Evolutionary conservation across 805 yeast species (phyloP).

Genomic region (Candida koratica): DNA sequence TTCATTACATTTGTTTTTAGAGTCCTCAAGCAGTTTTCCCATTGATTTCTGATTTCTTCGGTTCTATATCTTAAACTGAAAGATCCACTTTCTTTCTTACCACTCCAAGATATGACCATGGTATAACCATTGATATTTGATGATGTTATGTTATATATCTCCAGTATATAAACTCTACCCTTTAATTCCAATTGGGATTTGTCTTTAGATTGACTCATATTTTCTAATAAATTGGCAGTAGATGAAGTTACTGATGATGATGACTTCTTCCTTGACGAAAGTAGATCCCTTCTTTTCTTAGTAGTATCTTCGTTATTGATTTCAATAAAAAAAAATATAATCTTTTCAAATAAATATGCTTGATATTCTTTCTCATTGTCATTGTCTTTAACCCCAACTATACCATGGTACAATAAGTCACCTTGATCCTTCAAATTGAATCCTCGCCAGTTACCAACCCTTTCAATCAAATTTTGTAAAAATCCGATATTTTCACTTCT

Average conservation of each 20-base stretch:
- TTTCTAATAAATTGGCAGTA: conserved; percentile 34
- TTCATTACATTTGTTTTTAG: conserved; percentile 43
- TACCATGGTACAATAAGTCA: conserved; percentile 71
- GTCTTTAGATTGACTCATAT: conserved; percentile 28
- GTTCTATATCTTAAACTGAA: conserved; percentile 77
- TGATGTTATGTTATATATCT: conserved; percentile 42
- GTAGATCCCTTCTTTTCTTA: conserved; percentile 35
- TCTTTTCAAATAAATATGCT: conserved; percentile 78
- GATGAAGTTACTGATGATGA: conserved; percentile 39
- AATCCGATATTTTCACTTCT: conserved; percentile 79
- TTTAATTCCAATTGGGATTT: conserved; percentile 50
- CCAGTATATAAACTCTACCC: conserved; percentile 78
- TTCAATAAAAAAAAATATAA: conserved; percentile 47
- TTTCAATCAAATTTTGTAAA: conserved; percentile 61
- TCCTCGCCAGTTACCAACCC: conserved; percentile 91
- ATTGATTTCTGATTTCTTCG: conserved; percentile 78
- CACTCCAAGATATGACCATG: conserved; percentile 73
- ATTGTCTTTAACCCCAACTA: conserved; percentile 63
- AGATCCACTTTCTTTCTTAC: conserved; percentile 80
- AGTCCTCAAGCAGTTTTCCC: conserved; percentile 66
- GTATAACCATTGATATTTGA: conserved; percentile 47
- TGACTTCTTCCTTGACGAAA: conserved; percentile 49
- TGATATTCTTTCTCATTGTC: conserved; percentile 82
- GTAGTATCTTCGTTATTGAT: conserved; percentile 22
- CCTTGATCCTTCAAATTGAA: conserved; percentile 78